phyloP scores from a whole-genome alignment of 371 early-diverging fungal genomes.

The Batrachochytrium dendrobatidis region DNA sequence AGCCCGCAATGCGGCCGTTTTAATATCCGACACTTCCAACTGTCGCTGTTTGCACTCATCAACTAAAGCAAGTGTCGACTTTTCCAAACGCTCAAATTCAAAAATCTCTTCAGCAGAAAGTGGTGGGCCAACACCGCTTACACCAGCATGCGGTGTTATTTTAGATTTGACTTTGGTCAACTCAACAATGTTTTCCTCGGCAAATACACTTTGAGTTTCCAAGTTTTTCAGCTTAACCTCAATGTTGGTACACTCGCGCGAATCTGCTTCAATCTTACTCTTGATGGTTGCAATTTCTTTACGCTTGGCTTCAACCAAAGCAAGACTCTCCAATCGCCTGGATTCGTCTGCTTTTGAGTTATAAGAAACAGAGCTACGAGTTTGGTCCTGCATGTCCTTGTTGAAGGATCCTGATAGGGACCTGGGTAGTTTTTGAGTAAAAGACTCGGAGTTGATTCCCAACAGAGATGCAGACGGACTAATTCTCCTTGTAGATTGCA shows the following conservation, averaged over 20 bases:
- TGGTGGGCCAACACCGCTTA: neutral
- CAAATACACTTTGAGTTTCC: slow-evolving; percentile 28
- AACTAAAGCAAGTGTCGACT: slow-evolving; percentile 13
- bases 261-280: slow-evolving; percentile 15
- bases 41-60: slow-evolving; percentile 16
- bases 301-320: slow-evolving; percentile 18
- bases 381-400: slow-evolving; percentile 7
- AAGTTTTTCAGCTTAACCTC: slow-evolving; percentile 20
- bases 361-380: no score
- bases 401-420: neutral
- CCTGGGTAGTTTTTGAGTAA: slow-evolving; percentile 19
- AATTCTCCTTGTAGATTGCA: neutral
- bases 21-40: slow-evolving; percentile 11
- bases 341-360: slow-evolving; percentile 31
- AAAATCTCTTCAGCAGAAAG: slow-evolving; percentile 7
- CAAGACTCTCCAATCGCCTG: slow-evolving; percentile 25
- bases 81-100: slow-evolving; percentile 19
- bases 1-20: slow-evolving; percentile 8
- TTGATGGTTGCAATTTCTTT: slow-evolving; percentile 21
- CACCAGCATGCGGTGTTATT: slow-evolving; percentile 1
- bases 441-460: slow-evolving; percentile 8
- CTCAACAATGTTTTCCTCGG: slow-evolving; percentile 18
- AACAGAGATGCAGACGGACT: slow-evolving; percentile 9
- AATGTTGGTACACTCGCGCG: slow-evolving; percentile 14
- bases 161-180: slow-evolving; percentile 10